A percentile compares a stretch with the other conserved stretches of the same genome.
These are phyloP conservation scores for Holtermanniella nyarrowii DNA, from an alignment of 768 basidiomycete species.

Conservation along the genomic window DNA sequence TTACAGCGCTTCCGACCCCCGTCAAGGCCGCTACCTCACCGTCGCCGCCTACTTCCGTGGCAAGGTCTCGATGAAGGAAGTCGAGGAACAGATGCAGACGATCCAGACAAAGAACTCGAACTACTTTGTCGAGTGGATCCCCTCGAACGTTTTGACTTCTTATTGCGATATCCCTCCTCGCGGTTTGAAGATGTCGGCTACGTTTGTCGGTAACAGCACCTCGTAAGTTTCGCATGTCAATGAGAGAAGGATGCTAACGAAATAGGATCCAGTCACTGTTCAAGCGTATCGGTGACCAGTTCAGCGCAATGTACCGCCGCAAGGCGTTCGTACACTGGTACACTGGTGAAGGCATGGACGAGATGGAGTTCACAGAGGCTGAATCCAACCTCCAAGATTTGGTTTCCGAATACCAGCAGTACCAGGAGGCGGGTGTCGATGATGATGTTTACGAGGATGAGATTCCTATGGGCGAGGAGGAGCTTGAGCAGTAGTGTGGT, in stretches of 20 bases:
- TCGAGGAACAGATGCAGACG: conserved; percentile 97
- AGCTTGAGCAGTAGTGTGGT: conserved; percentile 9
- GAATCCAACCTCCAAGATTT: conserved; percentile 99
- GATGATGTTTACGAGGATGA: neutral
- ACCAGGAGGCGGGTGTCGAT: conserved; percentile 31
- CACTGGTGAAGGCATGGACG: conserved; percentile 96
- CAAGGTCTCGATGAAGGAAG: conserved; percentile 99
- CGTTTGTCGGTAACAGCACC: conserved; percentile 95
- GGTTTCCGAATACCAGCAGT: conserved; percentile 42
- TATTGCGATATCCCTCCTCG: conserved; percentile 97
- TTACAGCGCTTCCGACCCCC: conserved; percentile 68
- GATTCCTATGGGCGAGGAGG: conserved; percentile 23
- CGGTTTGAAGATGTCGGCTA: conserved; percentile 91
- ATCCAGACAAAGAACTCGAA: conserved; percentile 90
- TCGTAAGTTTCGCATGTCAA: conserved; percentile 40
- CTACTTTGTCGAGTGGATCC: conserved; percentile 99
- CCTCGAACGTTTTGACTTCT: conserved; percentile 95
- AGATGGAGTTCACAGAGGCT: conserved; percentile 60
- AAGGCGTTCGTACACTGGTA: conserved; percentile 84
- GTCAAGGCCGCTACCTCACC: conserved; percentile 95
- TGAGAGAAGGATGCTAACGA: neutral
- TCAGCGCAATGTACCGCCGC: conserved; percentile 91
- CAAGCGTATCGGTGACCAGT: conserved; percentile 97
- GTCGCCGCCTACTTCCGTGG: conserved; percentile 98
- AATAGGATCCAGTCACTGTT: conserved; percentile 79